Evolutionary conservation across 1,139 yeast genomes (phyloP).

Genomic region (Tardiomyces blankii): DNA sequence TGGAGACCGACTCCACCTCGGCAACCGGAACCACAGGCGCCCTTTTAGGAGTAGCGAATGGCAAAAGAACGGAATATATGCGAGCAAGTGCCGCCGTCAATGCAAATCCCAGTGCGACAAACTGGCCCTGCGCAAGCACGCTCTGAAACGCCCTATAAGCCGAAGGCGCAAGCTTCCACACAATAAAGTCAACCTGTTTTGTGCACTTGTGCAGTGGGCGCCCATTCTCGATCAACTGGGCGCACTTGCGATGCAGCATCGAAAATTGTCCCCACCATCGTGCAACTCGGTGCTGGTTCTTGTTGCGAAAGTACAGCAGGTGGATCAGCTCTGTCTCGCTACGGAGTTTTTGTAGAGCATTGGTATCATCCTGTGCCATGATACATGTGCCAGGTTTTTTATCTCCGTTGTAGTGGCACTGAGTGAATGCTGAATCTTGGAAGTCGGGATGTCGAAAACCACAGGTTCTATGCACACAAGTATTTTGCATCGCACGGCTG

Average conservation of each 20-base stretch:
- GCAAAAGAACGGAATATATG: constrained; percentile 26
- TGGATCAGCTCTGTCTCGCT: constrained; percentile 50
- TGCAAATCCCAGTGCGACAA: constrained; percentile 61
- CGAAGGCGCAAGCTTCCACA: constrained; percentile 32
- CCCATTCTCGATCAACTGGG: constrained; percentile 5
- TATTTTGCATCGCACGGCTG: too few relatives aligned
- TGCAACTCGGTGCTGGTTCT: constrained; percentile 66
- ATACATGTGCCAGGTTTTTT: too few relatives aligned
- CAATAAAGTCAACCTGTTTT: constrained; percentile 21
- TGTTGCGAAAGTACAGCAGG: constrained; percentile 56
- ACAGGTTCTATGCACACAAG: too few relatives aligned
- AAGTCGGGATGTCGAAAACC: too few relatives aligned
- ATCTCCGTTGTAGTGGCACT: too few relatives aligned
- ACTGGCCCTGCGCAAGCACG: constrained; percentile 68
- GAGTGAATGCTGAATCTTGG: too few relatives aligned
- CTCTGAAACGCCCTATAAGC: constrained; percentile 57
- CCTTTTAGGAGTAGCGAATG: constrained; percentile 20
- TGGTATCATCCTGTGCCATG: too few relatives aligned
- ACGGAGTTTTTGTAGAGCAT: neutral
- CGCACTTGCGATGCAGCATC: constrained; percentile 41
- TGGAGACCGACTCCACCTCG: neutral
- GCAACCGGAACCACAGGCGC: constrained; percentile 3
- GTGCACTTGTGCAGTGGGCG: neutral
- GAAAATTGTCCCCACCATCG: constrained; percentile 68
- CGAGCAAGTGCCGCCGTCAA: constrained; percentile 48